Percentiles rank a stretch among this genome's conserved stretches.
Evolutionary conservation across 73 alveolate genomes (phyloP).

Genomic region (Paramecium tetraurelia): DNA sequence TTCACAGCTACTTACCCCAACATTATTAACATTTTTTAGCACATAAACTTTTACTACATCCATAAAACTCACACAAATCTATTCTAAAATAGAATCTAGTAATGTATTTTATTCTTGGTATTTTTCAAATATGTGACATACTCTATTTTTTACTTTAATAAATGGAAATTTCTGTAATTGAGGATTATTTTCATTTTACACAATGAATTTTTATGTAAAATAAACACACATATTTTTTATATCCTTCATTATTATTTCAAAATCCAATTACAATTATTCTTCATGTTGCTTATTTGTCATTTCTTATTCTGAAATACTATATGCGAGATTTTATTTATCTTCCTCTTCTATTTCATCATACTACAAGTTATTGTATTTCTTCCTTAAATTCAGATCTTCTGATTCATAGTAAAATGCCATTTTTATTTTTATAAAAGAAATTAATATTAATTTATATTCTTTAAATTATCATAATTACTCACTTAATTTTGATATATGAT

Average conservation of each 20-base stretch:
- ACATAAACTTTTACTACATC: conserved; percentile 38
- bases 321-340: not conserved
- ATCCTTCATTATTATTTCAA: conserved; percentile 47
- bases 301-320: conserved; percentile 2
- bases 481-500: conserved; percentile 5
- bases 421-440: conserved; percentile 24
- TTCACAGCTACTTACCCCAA: not conserved
- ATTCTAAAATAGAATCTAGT: conserved; percentile 41
- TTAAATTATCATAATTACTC: not conserved
- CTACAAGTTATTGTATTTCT: conserved; percentile 45
- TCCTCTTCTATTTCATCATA: conserved; percentile 53
- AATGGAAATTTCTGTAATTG: conserved; percentile 47
- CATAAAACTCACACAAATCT: conserved; percentile 30
- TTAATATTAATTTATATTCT: not conserved
- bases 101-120: conserved; percentile 42
- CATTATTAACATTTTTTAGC: not conserved
- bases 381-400: conserved; percentile 42
- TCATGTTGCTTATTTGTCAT: conserved; percentile 36
- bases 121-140: conserved; percentile 54
- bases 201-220: conserved; percentile 34
- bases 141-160: conserved; percentile 45
- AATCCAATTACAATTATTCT: conserved; percentile 34
- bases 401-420: conserved; percentile 61
- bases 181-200: not conserved
- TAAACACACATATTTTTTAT: conserved; percentile 55